phyloP scores from a whole-genome alignment of 768 basidiomycete genomes.

The Lactarius trivialis region DNA sequence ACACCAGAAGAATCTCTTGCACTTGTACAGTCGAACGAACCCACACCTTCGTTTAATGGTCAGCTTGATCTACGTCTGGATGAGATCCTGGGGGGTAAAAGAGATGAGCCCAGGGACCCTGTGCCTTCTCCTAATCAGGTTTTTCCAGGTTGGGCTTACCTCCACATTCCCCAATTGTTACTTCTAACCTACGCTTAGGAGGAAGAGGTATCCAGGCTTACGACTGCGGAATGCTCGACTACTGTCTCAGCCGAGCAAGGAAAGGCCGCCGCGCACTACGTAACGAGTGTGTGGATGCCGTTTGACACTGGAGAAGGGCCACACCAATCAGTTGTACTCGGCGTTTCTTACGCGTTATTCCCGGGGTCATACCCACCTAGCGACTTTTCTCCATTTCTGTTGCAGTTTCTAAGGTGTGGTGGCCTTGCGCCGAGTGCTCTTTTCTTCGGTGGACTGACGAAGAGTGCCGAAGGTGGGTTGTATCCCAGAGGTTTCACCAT shows the following conservation, averaged over 20 bases:
- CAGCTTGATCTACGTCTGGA: constrained; percentile 17
- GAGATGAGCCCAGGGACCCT: constrained; percentile 15
- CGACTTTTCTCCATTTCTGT: constrained; percentile 10
- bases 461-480: constrained; percentile 13
- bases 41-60: constrained; percentile 2
- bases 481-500: constrained; percentile 13
- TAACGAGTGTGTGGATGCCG: constrained; percentile 8
- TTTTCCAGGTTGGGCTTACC: constrained; percentile 16
- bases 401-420: constrained; percentile 19
- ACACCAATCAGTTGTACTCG: constrained; percentile 9
- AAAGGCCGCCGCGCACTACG: constrained; percentile 8
- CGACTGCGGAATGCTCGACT: background rate
- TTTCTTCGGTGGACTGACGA: background rate
- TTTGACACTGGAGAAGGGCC: constrained; percentile 7
- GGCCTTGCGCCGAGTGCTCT: background rate
- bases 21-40: constrained; percentile 6
- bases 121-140: constrained; percentile 17
- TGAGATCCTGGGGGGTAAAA: constrained; percentile 19
- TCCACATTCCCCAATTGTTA: background rate
- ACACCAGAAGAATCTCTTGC: constrained; percentile 7
- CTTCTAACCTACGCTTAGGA: constrained; percentile 6
- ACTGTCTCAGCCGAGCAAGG: constrained; percentile 6
- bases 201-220: constrained; percentile 8
- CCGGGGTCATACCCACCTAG: background rate
- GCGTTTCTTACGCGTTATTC: constrained; percentile 11